Percentiles rank a stretch among this genome's conserved stretches.
These are phyloP conservation scores for Quercus agrifolia DNA, from an alignment of 306 rosid genomes.

Conservation along the genomic window DNA sequence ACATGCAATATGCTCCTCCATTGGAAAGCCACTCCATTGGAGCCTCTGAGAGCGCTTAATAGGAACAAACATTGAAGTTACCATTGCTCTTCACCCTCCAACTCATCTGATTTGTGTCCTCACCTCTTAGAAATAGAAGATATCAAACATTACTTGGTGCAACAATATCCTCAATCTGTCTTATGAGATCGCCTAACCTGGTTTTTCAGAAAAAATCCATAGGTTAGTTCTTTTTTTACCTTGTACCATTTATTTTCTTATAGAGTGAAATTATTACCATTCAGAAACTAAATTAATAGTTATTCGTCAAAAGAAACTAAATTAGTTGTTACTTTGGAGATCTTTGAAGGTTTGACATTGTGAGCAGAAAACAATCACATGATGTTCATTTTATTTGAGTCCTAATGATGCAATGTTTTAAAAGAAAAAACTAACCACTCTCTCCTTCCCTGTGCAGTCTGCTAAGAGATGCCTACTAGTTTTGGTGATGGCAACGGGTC, in stretches of 20 bases:
- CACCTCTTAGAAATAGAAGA: too few species aligned
- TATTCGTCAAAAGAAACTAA: too few species aligned
- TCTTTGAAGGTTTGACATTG: not conserved
- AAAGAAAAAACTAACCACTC: conserved; percentile 12
- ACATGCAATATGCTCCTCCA: too few species aligned
- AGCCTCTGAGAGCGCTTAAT: too few species aligned
- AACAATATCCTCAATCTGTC: not conserved
- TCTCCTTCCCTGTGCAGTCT: conserved; percentile 54
- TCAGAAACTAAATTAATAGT: too few species aligned
- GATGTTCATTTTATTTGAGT: not conserved
- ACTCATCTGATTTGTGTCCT: too few species aligned
- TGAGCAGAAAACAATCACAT: not conserved
- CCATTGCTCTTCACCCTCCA: too few species aligned
- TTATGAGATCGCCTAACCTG: not conserved
- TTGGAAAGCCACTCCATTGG: too few species aligned
- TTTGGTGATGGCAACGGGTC: conserved; percentile 84
- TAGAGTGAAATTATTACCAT: too few species aligned
- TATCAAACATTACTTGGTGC: not conserved
- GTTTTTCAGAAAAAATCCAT: not conserved
- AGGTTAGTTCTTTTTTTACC: not conserved
- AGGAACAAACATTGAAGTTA: too few species aligned
- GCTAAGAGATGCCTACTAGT: conserved; percentile 89
- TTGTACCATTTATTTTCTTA: not conserved
- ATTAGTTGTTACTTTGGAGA: not conserved
- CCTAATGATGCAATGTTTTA: not conserved